Evolutionary conservation across 176 grass and related monocot species (phyloP), one percentile per base, ranked within the genome.

Genomic region (Raddia guianensis): DNA sequence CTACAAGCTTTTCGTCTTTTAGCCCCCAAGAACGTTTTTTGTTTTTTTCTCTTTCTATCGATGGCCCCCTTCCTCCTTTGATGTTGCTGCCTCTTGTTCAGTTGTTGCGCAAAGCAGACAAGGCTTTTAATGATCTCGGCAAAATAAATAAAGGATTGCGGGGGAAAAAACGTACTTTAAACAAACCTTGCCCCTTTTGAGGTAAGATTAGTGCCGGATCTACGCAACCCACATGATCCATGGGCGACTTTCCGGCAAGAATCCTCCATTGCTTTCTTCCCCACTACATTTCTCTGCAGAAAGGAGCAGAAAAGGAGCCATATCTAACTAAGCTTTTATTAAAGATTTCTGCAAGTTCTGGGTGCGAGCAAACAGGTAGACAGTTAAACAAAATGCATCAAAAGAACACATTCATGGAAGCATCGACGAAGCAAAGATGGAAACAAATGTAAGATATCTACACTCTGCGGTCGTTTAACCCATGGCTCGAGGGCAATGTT

Each of bases 191-290:
- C 18, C 16, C 3, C 88, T 90, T 93, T 91, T 88, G 77, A 91
- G 77, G 83, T 91, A 88, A 93, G 82, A 88, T 88, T 90, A 91
- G 89, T 94, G 91, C 60, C 86, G 74, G 66, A 91, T 94, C 91
- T 94, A 94, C 91, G 68, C 91, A 86, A 86, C 81, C 86, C 91
- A 94, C 91, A 86, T 84, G 89, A 94, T 70, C 66, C 82, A 12
- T 63, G 58, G 12, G 71, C 70, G 49, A 42, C 82, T 89, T 93
- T 90, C 54, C 63, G 56, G 72, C 81, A 66, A 80, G 74, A 82
- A 82, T 32, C 70, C 76, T 82, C 61, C 50, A 54, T 80, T 80
- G 70, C 87, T 78, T 87, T 80, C 74, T 63, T 78, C 67, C 77
- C 43, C 80, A 87, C 85, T 84, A 90, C 84, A 87, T 73, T 82